Base-by-base conservation (phyloP, 495 filamentous ascomycete species). In the Hyphodiscus hymeniophilus region DNA sequence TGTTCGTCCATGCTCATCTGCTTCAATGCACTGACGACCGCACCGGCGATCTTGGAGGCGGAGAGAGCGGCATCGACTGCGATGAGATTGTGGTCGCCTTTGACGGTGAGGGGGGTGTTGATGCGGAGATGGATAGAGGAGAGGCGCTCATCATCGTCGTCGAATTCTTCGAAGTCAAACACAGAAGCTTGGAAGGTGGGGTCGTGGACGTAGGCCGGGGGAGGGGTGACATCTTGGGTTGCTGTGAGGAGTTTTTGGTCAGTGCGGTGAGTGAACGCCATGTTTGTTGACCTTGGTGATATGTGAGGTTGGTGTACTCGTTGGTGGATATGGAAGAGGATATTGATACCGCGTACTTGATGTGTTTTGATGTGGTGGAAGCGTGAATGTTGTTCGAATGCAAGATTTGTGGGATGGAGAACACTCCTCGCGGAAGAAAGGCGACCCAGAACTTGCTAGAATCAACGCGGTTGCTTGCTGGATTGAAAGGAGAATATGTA, bases 61-160 rank as follows among this genome's bases (percentile, higher is more conserved):
- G 20, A 35, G n/a, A 20, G 6, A 20, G 49, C 26, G 34, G 51
- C 7, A 21, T 57, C 52, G 17, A 52, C 5, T 16, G 16, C 31
- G 38, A 61, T 20, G 21, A 55, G 11, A 41, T 63, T 63, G 51
- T 53, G 43, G 50, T 59, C 45, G 17, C 54, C 54, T 12, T 18
- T 23, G 48, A 63, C 41, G 54, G 8, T 21, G 46, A 61, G 23
- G 3, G 58, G 54, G 16, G 35, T 36, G 16, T 50, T 41, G 44
- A 63, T 56, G 15, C 22, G 34, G 21, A 63, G 43, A 16, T 30
- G 30, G 52, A 63, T 51, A 13, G 46, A 38, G n/a, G 53, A 51
- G 13, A 23, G 32, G 10, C 18, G 22, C 18, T 54, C 32, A 18
- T 31, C 38, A 10, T 50, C 44, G 7, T 46, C 40, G 0, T 45